Evolutionary conservation across 106 monocot genomes (phyloP), one percentile per base, ranked within the genome.

Genomic region (Ottelia alismoides): DNA sequence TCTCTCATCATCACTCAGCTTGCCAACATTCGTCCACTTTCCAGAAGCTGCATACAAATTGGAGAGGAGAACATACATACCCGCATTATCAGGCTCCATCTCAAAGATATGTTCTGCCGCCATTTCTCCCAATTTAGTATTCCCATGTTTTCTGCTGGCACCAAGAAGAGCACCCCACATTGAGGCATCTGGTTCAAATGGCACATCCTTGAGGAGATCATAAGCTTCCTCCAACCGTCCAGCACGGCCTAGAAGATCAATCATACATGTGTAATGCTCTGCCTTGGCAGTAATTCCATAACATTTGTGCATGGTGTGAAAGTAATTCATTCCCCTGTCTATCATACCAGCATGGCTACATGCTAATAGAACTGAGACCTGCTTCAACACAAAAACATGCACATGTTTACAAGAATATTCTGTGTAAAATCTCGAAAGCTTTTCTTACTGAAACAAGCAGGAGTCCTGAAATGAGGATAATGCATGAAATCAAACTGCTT

Each of bases 111-210:
- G 70, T 67, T 66, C 64, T 44, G 79, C 79, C 1, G 85, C 69
- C 51, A 40, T 55, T 59, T 74, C 76, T 17, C 75, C 79, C 10
- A 85, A 46, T 51, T 74, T 67, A 18, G 73, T 62, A 56, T 85
- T 60, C 4, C 56, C 58, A 46, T 85, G 75, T 25, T 76, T 76
- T 56, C 85, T 73, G 49, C 85, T 76, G 0, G 85, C 85, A 47
- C 79, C 85, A 11, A 85, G 54, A 2, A 85, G 61, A 63, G 85
- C 85, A 57, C 85, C 85, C 85, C 85, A 85, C 85, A 85, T 85
- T 20, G 79, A 62, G 26, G 73, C 75, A 60, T 85, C 85, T 10
- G 79, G 70, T 35, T 79, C 79, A 53, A 79, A 70, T 28, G 85
- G 85, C 40, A 76, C 66, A 48, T 70, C 70, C 54, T 56, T 65